Percentiles rank a stretch among this genome's conserved stretches.
These are phyloP conservation scores for Puccinia hordei DNA, from an alignment of 1,284 basidiomycete species.

Conservation along the genomic window DNA sequence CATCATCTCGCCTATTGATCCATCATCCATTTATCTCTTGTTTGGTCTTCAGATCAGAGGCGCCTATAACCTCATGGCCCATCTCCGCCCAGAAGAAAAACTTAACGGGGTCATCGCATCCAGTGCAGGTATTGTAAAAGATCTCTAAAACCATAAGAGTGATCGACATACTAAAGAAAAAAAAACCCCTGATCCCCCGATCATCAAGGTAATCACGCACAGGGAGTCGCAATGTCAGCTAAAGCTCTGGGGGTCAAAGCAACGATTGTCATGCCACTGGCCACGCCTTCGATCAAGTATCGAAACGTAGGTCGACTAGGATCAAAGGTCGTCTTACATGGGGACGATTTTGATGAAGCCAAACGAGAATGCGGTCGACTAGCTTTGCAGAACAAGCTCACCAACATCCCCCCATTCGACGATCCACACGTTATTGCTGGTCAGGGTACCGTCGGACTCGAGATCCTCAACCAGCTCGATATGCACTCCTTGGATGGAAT, in stretches of 20 bases:
- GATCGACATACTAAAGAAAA: background rate
- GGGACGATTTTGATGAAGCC: slow-evolving; percentile 91
- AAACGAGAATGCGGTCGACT: slow-evolving; percentile 90
- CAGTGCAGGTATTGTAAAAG: slow-evolving; percentile 79
- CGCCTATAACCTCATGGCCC: slow-evolving; percentile 98
- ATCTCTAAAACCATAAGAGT: background rate
- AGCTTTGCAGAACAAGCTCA: slow-evolving; percentile 73
- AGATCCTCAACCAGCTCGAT: slow-evolving; percentile 65
- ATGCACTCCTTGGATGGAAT: slow-evolving; percentile 71
- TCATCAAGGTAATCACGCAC: slow-evolving; percentile 86
- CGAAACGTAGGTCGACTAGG: slow-evolving; percentile 88
- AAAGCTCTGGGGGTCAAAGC: slow-evolving; percentile 83
- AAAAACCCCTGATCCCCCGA: background rate
- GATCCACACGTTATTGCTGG: slow-evolving; percentile 96
- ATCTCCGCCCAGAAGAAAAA: slow-evolving; percentile 79
- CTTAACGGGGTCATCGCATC: slow-evolving; percentile 98
- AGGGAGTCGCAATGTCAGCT: slow-evolving; percentile 94
- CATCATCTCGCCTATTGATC: background rate
- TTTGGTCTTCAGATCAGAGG: slow-evolving; percentile 69
- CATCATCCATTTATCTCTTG: background rate
- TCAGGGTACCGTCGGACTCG: slow-evolving; percentile 92
- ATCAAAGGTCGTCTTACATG: slow-evolving; percentile 89
- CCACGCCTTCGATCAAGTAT: slow-evolving; percentile 94
- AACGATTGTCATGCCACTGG: slow-evolving; percentile 96
- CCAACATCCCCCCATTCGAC: slow-evolving; percentile 96